Percentiles rank a stretch among this genome's conserved stretches.
These are phyloP conservation scores for Aspergillus bombycis DNA, from an alignment of 2,329 filamentous ascomycete species.

Conservation along the genomic window DNA sequence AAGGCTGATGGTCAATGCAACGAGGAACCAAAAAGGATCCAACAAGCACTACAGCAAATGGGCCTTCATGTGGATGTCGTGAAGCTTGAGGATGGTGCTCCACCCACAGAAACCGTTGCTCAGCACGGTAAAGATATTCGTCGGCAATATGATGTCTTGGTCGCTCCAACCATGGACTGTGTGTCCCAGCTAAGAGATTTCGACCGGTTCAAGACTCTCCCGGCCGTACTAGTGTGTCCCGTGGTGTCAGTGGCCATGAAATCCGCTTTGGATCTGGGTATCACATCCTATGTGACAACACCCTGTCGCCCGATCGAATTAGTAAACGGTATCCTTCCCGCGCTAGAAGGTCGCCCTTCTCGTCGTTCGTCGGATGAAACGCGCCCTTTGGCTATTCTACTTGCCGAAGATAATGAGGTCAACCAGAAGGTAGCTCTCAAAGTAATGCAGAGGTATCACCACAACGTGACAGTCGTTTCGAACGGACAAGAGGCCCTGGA, in stretches of 20 bases:
- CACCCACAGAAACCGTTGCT: conserved; percentile 57
- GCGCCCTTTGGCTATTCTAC: conserved; percentile 89
- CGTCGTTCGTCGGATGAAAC: conserved; percentile 91
- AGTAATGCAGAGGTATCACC: conserved; percentile 94
- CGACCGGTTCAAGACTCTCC: conserved; percentile 97
- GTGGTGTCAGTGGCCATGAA: conserved; percentile 90
- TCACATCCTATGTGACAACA: conserved; percentile 99
- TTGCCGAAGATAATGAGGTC: conserved; percentile 96
- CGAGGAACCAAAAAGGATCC: conserved; percentile 68
- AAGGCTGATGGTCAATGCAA: conserved; percentile 72
- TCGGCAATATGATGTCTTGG: conserved; percentile 87
- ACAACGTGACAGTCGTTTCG: conserved; percentile 68
- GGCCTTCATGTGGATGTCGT: conserved; percentile 82
- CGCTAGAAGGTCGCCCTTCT: conserved; percentile 88
- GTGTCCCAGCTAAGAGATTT: conserved; percentile 80
- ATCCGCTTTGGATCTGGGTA: conserved; percentile 89
- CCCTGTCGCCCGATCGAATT: conserved; percentile 92
- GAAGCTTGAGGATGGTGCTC: conserved; percentile 69
- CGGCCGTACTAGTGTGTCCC: conserved; percentile 88
- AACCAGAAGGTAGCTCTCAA: conserved; percentile 96
- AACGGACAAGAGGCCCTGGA: conserved; percentile 72
- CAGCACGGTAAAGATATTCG: conserved; percentile 48
- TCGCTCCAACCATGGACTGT: conserved; percentile 91
- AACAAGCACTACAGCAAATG: conserved; percentile 74
- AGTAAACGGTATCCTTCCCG: conserved; percentile 93